Percentiles rank a stretch among this genome's conserved stretches.
phyloP scores from a whole-genome alignment of 805 yeast genomes.

The Ogataea philodendri region DNA sequence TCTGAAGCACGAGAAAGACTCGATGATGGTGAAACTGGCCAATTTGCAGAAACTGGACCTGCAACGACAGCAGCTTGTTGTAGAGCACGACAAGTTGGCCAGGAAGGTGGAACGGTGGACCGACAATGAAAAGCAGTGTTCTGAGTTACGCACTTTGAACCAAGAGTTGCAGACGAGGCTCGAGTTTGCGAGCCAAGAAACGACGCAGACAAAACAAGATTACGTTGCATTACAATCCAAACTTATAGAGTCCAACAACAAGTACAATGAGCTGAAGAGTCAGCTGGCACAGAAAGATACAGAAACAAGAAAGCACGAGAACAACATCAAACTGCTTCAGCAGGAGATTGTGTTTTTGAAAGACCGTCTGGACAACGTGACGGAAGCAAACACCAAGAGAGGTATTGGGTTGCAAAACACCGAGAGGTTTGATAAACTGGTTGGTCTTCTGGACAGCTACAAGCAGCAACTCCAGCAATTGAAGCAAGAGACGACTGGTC shows the following conservation, averaged over 20 bases:
- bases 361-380: slow-evolving; percentile 19
- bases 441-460: slow-evolving; percentile 52
- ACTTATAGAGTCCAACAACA: slow-evolving; percentile 9
- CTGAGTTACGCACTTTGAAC: background rate
- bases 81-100: slow-evolving; percentile 48
- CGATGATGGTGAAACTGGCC: slow-evolving; percentile 40
- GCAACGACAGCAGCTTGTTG: slow-evolving; percentile 45
- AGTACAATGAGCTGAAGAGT: slow-evolving; percentile 7
- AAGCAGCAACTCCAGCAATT: slow-evolving; percentile 48
- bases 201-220: slow-evolving; percentile 16
- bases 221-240: slow-evolving; percentile 16
- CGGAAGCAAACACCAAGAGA: slow-evolving; percentile 20
- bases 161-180: slow-evolving; percentile 10
- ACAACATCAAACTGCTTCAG: slow-evolving; percentile 15
- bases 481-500: background rate
- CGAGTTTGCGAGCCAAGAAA: slow-evolving; percentile 7
- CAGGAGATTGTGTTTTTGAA: slow-evolving; percentile 24
- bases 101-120: slow-evolving; percentile 37
- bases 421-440: slow-evolving; percentile 35
- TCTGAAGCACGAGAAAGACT: slow-evolving; percentile 52
- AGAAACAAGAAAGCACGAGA: slow-evolving; percentile 17
- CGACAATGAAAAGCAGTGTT: background rate
- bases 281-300: slow-evolving; percentile 7
- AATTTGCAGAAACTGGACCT: slow-evolving; percentile 43
- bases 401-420: slow-evolving; percentile 17